A percentile compares a stretch with the other conserved stretches of the same genome.
Evolutionary conservation across 352 stramenopile genomes (phyloP).

Genomic region (Globisporangium splendens): DNA sequence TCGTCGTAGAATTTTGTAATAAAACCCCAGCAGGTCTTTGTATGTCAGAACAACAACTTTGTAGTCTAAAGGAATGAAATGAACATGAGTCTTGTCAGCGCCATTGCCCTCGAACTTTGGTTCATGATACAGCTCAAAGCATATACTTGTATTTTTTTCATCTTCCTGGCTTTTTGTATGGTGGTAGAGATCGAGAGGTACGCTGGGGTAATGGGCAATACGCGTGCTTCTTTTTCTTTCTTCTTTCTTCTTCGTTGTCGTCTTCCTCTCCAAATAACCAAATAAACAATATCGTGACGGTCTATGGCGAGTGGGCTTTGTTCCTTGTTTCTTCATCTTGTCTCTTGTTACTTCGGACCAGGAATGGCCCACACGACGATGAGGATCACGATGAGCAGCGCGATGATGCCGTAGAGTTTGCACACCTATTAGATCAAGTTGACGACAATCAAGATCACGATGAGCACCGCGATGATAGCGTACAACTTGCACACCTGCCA

Average conservation of each 20-base stretch:
- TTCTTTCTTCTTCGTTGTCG: constrained; percentile 7
- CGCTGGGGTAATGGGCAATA: too few relatives aligned
- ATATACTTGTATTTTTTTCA: too few relatives aligned
- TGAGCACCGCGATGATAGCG: neutral
- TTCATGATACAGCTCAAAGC: too few relatives aligned
- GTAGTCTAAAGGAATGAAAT: too few relatives aligned
- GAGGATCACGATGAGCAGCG: constrained; percentile 55
- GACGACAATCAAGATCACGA: neutral
- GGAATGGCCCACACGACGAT: constrained; percentile 57
- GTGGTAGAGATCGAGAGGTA: too few relatives aligned
- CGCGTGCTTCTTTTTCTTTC: neutral
- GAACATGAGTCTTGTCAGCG: too few relatives aligned
- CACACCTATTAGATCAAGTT: constrained; percentile 28
- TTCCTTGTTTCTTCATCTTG: neutral
- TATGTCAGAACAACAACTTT: too few relatives aligned
- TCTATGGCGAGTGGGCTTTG: constrained; percentile 2
- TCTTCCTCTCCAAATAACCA: neutral
- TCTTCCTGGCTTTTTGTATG: too few relatives aligned
- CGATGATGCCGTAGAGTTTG: constrained; percentile 74
- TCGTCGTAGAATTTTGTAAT: neutral
- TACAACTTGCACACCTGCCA: neutral
- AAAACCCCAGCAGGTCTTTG: too few relatives aligned
- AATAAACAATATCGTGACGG: constrained; percentile 21
- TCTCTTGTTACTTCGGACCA: constrained; percentile 14
- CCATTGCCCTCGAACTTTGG: too few relatives aligned